Conservation (phyloP, 2,329 filamentous ascomycete species). For the Monosporascus sp. region DNA sequence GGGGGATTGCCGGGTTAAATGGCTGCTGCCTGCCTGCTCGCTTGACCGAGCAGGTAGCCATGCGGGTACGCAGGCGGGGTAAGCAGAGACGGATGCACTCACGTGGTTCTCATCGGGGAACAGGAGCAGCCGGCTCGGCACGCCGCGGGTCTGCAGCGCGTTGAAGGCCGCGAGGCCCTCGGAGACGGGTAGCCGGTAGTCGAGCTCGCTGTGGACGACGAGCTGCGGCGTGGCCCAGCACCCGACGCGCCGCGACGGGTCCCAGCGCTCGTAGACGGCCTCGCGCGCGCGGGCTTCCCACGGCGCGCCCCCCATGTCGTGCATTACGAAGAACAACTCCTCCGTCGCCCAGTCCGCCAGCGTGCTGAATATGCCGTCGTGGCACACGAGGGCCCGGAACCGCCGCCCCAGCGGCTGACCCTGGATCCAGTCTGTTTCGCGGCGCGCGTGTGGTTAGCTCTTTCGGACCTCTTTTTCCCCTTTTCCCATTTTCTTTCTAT, state of each 20-base stretch:
- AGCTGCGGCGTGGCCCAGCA: conserved; percentile 86
- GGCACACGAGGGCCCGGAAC: conserved; percentile 83
- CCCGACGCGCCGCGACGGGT: conserved; percentile 56
- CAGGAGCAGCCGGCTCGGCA: conserved; percentile 72
- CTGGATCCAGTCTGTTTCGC: conserved; percentile 71
- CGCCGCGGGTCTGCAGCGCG: conserved; percentile 67
- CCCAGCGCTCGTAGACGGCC: conserved; percentile 57
- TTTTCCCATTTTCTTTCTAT: not conserved
- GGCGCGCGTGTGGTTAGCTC: conserved; percentile 26
- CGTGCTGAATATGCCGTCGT: conserved; percentile 79
- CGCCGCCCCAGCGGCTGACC: conserved; percentile 75
- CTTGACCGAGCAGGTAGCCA: conserved; percentile 51
- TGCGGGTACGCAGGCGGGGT: conserved; percentile 46
- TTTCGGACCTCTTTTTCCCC: too few relatives aligned
- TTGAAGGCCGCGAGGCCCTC: conserved; percentile 86
- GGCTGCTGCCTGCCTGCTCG: too few relatives aligned
- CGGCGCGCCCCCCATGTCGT: conserved; percentile 59
- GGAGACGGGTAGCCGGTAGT: conserved; percentile 80
- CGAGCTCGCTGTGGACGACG: conserved; percentile 81
- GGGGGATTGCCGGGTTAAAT: conserved; percentile 17
- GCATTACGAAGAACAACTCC: conserved; percentile 66
- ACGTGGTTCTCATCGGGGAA: conserved; percentile 72
- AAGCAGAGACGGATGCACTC: conserved; percentile 16
- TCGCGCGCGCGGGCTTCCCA: conserved; percentile 53
- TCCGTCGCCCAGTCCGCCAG: conserved; percentile 60